phyloP scores from a whole-genome alignment of 192 early-diverging fungal genomes.

The Backusella australiensis region DNA sequence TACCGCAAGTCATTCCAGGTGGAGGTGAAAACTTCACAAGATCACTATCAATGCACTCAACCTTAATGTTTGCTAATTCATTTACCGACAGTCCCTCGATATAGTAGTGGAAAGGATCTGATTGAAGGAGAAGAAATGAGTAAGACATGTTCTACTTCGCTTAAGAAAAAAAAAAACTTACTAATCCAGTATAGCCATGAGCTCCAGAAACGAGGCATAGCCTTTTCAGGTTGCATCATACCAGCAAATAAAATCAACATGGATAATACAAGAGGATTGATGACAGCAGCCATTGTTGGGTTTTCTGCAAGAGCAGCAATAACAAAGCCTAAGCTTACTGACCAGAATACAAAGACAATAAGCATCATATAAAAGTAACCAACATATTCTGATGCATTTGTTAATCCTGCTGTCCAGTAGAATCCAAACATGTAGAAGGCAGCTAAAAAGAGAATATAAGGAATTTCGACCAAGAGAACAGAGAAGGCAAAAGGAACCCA shows the following conservation, averaged over 20 bases:
- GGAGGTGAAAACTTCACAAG: constrained; percentile 54
- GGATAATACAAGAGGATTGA: constrained; percentile 68
- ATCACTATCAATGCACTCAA: constrained; percentile 51
- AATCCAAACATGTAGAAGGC: constrained; percentile 69
- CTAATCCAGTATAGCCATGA: constrained; percentile 66
- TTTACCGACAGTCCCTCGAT: constrained; percentile 63
- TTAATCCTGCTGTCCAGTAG: constrained; percentile 74
- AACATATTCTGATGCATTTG: constrained; percentile 42
- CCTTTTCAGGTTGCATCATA: constrained; percentile 57
- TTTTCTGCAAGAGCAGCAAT: constrained; percentile 60
- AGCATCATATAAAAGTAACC: constrained; percentile 68
- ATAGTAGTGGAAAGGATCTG: constrained; percentile 66
- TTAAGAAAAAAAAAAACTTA: background rate
- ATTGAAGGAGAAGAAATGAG: constrained; percentile 21
- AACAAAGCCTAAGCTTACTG: constrained; percentile 65
- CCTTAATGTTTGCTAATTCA: constrained; percentile 51
- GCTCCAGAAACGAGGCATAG: constrained; percentile 69
- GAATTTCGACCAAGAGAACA: constrained; percentile 65
- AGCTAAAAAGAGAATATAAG: constrained; percentile 57
- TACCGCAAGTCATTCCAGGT: constrained; percentile 57
- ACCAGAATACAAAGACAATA: constrained; percentile 58
- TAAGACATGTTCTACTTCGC: background rate
- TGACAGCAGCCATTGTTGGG: constrained; percentile 54
- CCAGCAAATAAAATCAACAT: constrained; percentile 70
- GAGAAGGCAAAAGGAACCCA: constrained; percentile 65